Evolutionary conservation across 768 basidiomycete species (phyloP), one percentile per base, ranked within the genome.

Genomic region (Pisolithus sp.): DNA sequence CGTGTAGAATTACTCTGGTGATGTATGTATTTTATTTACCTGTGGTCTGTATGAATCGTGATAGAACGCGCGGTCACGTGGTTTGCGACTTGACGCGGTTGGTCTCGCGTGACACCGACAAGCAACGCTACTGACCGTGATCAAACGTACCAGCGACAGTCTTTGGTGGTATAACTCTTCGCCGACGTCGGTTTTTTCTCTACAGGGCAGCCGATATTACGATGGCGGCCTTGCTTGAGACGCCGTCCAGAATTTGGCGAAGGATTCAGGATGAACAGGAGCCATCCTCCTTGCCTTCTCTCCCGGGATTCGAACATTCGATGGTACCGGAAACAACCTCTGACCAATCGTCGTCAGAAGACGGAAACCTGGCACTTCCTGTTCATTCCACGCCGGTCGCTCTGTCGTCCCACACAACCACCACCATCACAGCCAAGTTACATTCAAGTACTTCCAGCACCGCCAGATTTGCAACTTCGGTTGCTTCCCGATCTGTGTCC

Each of bases 181-280:
- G 39, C 39, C 17, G 10, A n/a, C n/a, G 18, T n/a, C 23, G 28
- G n/a, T 23, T 38, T 10, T 46, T 23, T 38, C 7, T 46, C 3
- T 15, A 39, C 53, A 55, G 43, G 51, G 37, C n/a, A 9, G 7
- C 30, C 42, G 7, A 75, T 82, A 10, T 9, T 31, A 31, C 34
- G 5, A 34, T 34, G 34, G 13, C 34, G 61, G 74, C 74, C 15
- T 67, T 79, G 69, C 73, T 82, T 24, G 89, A 93, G 68, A 93
- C 89, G 15, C 89, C 89, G 0, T 92, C 90, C 23, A 76, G 89
- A 41, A 83, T 93, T 61, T 88, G 85, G 85, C 78, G 89, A 26
- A 79, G 90, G 43, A 90, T 93, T 47, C 81, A 92, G 65, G 85
- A 89, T 58, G 80, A 82, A 53, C 68, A 73, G 56, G 87, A 89